phyloP scores from a whole-genome alignment of 768 basidiomycete genomes.

The Exidia glandulosa region DNA sequence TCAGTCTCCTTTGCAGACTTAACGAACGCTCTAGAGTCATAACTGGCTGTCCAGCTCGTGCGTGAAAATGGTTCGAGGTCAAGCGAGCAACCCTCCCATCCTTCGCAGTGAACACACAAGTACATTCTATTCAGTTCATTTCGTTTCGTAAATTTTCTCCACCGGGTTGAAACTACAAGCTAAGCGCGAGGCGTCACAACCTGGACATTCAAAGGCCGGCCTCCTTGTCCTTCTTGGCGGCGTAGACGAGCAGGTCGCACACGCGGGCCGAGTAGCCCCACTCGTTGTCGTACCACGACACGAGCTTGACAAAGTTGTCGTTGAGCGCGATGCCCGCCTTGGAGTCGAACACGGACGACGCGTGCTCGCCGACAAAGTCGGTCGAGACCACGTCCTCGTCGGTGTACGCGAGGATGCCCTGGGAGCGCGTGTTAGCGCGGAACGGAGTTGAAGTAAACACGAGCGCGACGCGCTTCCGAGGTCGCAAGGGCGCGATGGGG shows the following conservation, averaged over 20 bases:
- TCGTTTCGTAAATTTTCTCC: background rate
- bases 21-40: too few relatives aligned
- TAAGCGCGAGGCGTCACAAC: background rate
- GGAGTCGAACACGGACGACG: constrained; percentile 91
- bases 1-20: too few relatives aligned
- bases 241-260: constrained; percentile 75
- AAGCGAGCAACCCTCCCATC: too few relatives aligned
- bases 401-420: constrained; percentile 81
- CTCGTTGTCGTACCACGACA: constrained; percentile 93
- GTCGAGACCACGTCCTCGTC: constrained; percentile 90
- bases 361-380: constrained; percentile 72
- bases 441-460: background rate
- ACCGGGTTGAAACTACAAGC: background rate
- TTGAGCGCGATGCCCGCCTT: constrained; percentile 86
- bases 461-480: too few relatives aligned
- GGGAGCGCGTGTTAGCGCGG: constrained; percentile 9
- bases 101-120: background rate
- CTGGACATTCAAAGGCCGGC: background rate
- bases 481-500: too few relatives aligned
- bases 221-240: constrained; percentile 57
- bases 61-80: too few relatives aligned
- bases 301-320: constrained; percentile 89
- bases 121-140: background rate
- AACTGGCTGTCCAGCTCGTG: too few relatives aligned
- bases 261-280: constrained; percentile 93